Conservation (phyloP, 2,329 filamentous ascomycete genomes). For the Periglandula ipomoeae region DNA sequence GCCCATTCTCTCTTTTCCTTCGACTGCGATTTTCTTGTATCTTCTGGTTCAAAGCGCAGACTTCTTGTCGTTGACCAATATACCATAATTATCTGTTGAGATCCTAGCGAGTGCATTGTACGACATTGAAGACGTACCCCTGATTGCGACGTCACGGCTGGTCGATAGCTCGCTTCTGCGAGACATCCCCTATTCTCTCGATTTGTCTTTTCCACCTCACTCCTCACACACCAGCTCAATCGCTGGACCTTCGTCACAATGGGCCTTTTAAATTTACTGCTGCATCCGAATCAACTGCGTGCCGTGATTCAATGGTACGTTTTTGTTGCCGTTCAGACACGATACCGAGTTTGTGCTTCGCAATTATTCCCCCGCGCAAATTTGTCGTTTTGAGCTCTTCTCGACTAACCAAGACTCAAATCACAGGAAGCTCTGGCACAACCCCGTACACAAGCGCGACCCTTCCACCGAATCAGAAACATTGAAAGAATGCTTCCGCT, state of each 20-base stretch:
- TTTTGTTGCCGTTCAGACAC: constrained; percentile 18
- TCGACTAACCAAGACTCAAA: not conserved
- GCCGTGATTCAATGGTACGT: constrained; percentile 77
- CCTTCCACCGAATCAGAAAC: constrained; percentile 63
- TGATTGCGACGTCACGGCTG: not conserved
- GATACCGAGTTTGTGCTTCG: not conserved
- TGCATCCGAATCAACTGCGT: constrained; percentile 71
- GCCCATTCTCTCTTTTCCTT: not conserved
- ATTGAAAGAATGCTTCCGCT: constrained; percentile 75
- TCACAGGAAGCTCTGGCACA: constrained; percentile 89
- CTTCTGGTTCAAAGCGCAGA: not conserved
- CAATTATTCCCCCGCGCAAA: not conserved
- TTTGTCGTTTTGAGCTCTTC: not conserved
- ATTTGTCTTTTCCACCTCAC: not conserved
- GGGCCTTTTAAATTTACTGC: constrained; percentile 59
- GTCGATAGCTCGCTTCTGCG: not conserved
- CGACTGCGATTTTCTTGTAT: not conserved
- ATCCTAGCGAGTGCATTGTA: not conserved
- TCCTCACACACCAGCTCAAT: not conserved
- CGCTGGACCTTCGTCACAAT: constrained; percentile 31
- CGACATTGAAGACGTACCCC: not conserved
- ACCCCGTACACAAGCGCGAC: constrained; percentile 80
- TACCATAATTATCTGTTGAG: not conserved
- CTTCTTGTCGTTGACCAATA: not conserved
- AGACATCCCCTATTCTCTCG: not conserved